These are phyloP conservation scores for Platismatia glauca DNA, from an alignment of 495 filamentous ascomycete species.

Conservation along the genomic window DNA sequence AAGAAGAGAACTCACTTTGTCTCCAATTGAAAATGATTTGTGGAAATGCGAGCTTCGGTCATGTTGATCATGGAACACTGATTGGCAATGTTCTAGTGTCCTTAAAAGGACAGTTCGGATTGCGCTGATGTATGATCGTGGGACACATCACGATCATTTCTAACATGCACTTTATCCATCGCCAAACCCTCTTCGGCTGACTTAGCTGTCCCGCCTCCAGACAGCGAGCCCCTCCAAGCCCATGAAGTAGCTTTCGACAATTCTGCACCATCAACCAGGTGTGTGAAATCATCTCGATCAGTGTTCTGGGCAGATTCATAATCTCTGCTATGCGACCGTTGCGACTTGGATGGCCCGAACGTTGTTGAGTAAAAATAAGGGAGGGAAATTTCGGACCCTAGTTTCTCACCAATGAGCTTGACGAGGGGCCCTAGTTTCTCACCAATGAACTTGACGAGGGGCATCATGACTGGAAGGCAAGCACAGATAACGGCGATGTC, in stretches of 20 bases:
- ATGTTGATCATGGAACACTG: too few species aligned
- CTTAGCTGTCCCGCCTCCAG: not conserved
- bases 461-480: not conserved
- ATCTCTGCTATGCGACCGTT: not conserved
- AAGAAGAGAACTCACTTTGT: too few species aligned
- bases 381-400: not conserved
- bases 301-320: not conserved
- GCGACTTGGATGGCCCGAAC: not conserved
- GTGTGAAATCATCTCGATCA: not conserved
- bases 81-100: too few species aligned
- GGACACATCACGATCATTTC: not conserved
- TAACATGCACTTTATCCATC: not conserved
- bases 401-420: not conserved
- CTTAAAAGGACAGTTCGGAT: too few species aligned
- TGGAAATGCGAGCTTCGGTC: too few species aligned
- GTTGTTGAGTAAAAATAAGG: not conserved
- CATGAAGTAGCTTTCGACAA: not conserved
- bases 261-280: not conserved
- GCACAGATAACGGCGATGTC: not conserved
- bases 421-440: too few species aligned
- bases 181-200: not conserved
- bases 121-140: not conserved
- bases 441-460: not conserved
- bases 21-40: too few species aligned
- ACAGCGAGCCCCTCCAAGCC: not conserved